phyloP scores from a whole-genome alignment of 2,329 filamentous ascomycete genomes.

The Aspergillus sp. region DNA sequence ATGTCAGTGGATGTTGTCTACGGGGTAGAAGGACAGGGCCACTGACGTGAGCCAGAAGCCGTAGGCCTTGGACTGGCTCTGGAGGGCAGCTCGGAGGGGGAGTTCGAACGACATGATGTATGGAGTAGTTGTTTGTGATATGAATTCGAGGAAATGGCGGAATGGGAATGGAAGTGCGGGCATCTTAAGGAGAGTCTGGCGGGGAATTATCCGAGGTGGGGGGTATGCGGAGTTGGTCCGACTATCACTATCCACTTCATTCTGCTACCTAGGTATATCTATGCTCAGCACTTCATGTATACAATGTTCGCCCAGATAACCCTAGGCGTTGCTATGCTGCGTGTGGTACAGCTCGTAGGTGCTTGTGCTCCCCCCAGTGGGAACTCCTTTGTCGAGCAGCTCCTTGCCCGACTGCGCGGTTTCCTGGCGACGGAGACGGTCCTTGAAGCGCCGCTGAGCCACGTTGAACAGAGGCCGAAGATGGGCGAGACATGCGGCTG shows the following conservation, averaged over 20 bases:
- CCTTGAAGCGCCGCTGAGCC: conserved; percentile 18
- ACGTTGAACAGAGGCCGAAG: conserved; percentile 26
- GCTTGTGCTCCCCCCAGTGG: neutral
- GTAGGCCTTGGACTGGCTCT: conserved; percentile 19
- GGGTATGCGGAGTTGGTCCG: neutral
- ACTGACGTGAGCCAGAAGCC: conserved; percentile 37
- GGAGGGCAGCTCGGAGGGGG: conserved; percentile 15
- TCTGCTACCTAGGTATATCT: no score
- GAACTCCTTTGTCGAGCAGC: neutral
- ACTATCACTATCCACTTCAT: neutral
- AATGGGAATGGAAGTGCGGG: conserved; percentile 10
- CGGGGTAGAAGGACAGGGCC: neutral
- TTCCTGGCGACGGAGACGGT: conserved; percentile 9
- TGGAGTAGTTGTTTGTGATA: neutral
- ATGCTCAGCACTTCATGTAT: no score
- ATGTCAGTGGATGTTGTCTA: no score
- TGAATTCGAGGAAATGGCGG: neutral
- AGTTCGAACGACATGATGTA: neutral
- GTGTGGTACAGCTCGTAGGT: neutral
- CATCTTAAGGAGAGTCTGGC: conserved; percentile 6
- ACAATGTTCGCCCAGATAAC: no score
- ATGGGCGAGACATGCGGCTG: conserved; percentile 30
- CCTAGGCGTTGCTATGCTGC: neutral
- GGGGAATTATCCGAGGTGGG: neutral
- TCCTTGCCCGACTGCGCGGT: conserved; percentile 1